Evolutionary conservation across 106 monocot genomes (phyloP).

Genomic region (Posidonia australis): DNA sequence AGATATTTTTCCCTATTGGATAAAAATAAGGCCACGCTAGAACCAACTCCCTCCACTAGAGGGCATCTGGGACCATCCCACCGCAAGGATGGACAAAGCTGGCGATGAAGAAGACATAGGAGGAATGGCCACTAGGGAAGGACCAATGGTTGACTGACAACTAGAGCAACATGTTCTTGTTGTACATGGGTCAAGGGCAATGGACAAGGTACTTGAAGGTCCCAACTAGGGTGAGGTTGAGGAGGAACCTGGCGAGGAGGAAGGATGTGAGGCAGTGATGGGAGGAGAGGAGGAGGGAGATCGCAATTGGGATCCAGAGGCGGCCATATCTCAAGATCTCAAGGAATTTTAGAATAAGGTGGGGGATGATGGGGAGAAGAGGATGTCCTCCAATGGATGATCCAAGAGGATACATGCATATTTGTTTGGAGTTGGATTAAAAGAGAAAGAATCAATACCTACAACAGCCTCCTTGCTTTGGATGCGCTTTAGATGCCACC

Average conservation of each 20-base stretch:
- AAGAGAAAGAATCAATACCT: no score
- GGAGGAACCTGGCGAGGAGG: constrained; percentile 45
- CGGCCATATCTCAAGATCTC: constrained; percentile 92
- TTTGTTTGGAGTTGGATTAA: no score
- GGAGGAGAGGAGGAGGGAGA: constrained; percentile 43
- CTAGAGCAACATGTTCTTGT: constrained; percentile 52
- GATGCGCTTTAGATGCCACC: no score
- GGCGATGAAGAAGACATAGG: constrained; percentile 72
- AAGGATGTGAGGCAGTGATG: constrained; percentile 8
- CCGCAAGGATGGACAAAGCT: constrained; percentile 32
- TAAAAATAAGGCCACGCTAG: no score
- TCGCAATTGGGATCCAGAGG: constrained; percentile 67
- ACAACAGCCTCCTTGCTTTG: no score
- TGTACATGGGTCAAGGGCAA: constrained; percentile 80
- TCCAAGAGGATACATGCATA: no score
- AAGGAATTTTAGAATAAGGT: constrained; percentile 50
- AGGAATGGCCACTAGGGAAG: constrained; percentile 98
- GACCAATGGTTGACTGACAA: constrained; percentile 86
- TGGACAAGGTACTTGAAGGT: constrained; percentile 68
- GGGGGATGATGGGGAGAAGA: constrained; percentile 44
- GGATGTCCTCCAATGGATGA: no score
- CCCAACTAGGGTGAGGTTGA: constrained; percentile 76
- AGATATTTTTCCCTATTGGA: no score
- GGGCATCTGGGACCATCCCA: not conserved
- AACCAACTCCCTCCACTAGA: constrained; percentile 6